These are phyloP conservation scores for Iberis pinnata DNA, from an alignment of 345 rosid species.

Conservation along the genomic window DNA sequence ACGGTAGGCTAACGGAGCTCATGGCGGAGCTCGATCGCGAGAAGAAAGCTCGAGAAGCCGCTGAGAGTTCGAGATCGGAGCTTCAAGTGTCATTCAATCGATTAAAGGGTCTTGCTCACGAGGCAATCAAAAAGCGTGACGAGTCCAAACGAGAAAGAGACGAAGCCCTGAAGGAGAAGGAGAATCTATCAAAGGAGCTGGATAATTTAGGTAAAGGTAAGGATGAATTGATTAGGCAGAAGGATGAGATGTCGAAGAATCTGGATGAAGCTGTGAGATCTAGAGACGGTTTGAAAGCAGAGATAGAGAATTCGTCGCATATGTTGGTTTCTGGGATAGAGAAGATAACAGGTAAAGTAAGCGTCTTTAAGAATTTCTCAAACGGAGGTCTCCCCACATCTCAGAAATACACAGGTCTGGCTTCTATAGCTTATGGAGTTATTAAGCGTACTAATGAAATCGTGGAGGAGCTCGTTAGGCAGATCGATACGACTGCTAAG, in stretches of 20 bases:
- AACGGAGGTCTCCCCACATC: conserved; percentile 75
- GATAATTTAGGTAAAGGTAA: conserved; percentile 39
- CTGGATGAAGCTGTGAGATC: conserved; percentile 51
- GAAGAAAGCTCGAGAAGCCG: conserved; percentile 69
- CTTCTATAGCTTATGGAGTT: conserved; percentile 76
- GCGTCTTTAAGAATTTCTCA: conserved; percentile 63
- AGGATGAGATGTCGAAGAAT: conserved; percentile 49
- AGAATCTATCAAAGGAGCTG: conserved; percentile 42
- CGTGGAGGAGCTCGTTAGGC: conserved; percentile 81
- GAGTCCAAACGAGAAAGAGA: conserved; percentile 66
- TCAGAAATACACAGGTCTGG: conserved; percentile 69
- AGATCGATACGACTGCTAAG: conserved; percentile 50
- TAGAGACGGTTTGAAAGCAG: conserved; percentile 58
- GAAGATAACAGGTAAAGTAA: conserved; percentile 83
- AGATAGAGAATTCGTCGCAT: conserved; percentile 77
- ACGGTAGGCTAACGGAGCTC: conserved; percentile 54
- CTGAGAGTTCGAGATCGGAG: conserved; percentile 69
- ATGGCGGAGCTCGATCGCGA: conserved; percentile 83
- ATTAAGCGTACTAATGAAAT: conserved; percentile 92
- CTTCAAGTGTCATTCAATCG: conserved; percentile 53
- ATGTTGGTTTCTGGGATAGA: conserved; percentile 91
- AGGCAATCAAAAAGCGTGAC: conserved; percentile 80
- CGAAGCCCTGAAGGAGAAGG: conserved; percentile 69
- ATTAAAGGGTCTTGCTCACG: conserved; percentile 67
- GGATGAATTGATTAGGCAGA: conserved; percentile 47